phyloP scores from a whole-genome alignment of 2,329 filamentous ascomycete species.

The Pyricularia pennisetigena region DNA sequence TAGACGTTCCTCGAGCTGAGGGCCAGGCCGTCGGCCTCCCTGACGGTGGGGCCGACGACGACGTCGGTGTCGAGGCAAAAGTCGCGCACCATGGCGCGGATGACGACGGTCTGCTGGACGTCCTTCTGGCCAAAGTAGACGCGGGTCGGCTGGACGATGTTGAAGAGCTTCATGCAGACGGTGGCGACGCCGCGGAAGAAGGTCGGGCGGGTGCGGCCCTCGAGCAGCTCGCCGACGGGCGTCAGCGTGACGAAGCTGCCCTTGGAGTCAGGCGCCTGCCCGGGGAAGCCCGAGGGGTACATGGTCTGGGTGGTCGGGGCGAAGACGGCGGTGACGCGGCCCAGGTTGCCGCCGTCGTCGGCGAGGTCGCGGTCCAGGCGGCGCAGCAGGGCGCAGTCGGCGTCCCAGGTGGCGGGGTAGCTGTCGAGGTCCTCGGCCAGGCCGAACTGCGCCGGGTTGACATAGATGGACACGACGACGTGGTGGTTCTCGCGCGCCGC shows the following conservation, averaged over 20 bases:
- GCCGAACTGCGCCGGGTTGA: conserved; percentile 96
- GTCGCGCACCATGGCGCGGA: conserved; percentile 78
- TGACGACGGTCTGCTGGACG: conserved; percentile 88
- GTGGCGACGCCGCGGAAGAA: conserved; percentile 97
- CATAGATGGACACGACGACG: conserved; percentile 85
- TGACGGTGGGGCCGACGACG: conserved; percentile 61
- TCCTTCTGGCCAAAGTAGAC: conserved; percentile 98
- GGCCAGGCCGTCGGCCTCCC: conserved; percentile 75
- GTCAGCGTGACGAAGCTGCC: conserved; percentile 91
- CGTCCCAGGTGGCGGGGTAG: conserved; percentile 84
- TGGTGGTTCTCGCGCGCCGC: conserved; percentile 78
- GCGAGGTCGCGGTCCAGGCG: conserved; percentile 63
- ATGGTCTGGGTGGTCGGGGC: conserved; percentile 74
- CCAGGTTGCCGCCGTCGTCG: conserved; percentile 46
- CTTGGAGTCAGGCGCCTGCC: conserved; percentile 61
- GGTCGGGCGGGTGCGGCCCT: conserved; percentile 78
- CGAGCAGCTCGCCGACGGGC: conserved; percentile 69
- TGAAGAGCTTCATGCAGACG: conserved; percentile 90
- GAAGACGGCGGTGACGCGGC: conserved; percentile 73
- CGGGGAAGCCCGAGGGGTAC: conserved; percentile 75
- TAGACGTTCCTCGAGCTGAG: conserved; percentile 93
- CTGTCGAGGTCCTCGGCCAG: conserved; percentile 76
- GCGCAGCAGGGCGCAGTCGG: conserved; percentile 59
- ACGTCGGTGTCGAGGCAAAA: conserved; percentile 73
- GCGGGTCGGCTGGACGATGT: conserved; percentile 65